Percentiles rank a stretch among this genome's conserved stretches.
Conservation (phyloP, 805 yeast genomes). For the Kuraishia cidri region DNA sequence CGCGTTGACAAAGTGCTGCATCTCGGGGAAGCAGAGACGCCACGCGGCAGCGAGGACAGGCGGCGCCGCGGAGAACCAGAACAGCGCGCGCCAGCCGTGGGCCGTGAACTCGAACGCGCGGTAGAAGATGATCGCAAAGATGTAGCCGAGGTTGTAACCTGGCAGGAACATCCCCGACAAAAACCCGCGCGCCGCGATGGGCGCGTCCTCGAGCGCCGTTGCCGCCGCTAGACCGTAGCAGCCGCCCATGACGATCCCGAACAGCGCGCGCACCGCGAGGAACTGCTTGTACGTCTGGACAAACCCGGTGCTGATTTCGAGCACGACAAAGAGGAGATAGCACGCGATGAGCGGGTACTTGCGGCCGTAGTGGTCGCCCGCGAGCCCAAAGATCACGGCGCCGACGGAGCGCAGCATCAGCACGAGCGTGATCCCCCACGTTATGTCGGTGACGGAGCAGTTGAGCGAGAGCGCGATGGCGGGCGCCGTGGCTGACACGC, state of each 20-base stretch:
- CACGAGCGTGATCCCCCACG: slow-evolving; percentile 63
- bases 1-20: slow-evolving; percentile 37
- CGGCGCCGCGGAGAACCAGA: slow-evolving; percentile 60
- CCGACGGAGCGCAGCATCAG: slow-evolving; percentile 63
- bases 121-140: slow-evolving; percentile 55
- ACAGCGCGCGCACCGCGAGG: slow-evolving; percentile 51
- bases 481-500: slow-evolving; percentile 41
- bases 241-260: slow-evolving; percentile 55
- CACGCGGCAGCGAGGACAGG: slow-evolving; percentile 29
- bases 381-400: slow-evolving; percentile 48
- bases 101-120: slow-evolving; percentile 52
- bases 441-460: slow-evolving; percentile 36
- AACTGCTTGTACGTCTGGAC: slow-evolving; percentile 46
- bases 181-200: slow-evolving; percentile 43
- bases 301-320: slow-evolving; percentile 60
- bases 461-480: slow-evolving; percentile 36
- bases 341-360: slow-evolving; percentile 46
- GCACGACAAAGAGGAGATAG: slow-evolving; percentile 32
- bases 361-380: slow-evolving; percentile 54
- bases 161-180: slow-evolving; percentile 68
- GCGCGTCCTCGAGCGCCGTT: slow-evolving; percentile 46
- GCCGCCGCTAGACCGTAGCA: slow-evolving; percentile 45
- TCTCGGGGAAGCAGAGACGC: slow-evolving; percentile 38
- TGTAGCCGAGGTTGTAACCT: slow-evolving; percentile 68
- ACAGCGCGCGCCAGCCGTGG: slow-evolving; percentile 53